A percentile compares a stretch with the other conserved stretches of the same genome.
Evolutionary conservation across 2,329 filamentous ascomycete species (phyloP).

Genomic region (Penicillium sp.): DNA sequence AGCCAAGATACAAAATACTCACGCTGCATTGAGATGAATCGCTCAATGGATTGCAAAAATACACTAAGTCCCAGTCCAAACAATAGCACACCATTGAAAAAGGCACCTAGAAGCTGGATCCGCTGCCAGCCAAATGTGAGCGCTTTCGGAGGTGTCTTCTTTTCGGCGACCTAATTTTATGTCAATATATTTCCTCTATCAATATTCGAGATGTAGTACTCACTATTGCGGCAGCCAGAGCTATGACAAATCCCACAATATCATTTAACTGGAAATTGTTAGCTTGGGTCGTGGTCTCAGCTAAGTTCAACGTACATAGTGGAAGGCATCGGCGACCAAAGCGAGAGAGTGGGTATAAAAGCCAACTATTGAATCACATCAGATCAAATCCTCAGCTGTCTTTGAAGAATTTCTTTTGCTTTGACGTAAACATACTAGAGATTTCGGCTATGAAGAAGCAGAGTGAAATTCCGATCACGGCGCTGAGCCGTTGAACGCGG

Average conservation of each 20-base stretch:
- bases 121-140: constrained; percentile 36
- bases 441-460: constrained; percentile 8
- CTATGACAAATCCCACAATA: constrained; percentile 66
- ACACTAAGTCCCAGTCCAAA: constrained; percentile 71
- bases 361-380: constrained; percentile 48
- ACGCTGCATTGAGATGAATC: constrained; percentile 43
- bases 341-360: constrained; percentile 69
- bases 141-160: neutral
- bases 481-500: neutral
- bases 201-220: constrained; percentile 17
- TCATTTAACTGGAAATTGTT: constrained; percentile 60
- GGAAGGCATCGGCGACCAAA: constrained; percentile 73
- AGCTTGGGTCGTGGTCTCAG: neutral
- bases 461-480: constrained; percentile 1
- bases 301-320: constrained; percentile 57
- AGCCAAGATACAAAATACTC: neutral
- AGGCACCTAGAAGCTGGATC: constrained; percentile 66
- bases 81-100: constrained; percentile 75
- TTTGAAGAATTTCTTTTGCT: neutral
- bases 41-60: constrained; percentile 67
- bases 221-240: constrained; percentile 63
- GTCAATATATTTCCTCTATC: neutral
- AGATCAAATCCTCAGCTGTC: neutral
- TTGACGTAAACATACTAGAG: neutral
- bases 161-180: constrained; percentile 36